A percentile compares a stretch with the other conserved stretches of the same genome.
phyloP scores from a whole-genome alignment of 2,329 filamentous ascomycete species.

The Rutstroemia sydowiana region DNA sequence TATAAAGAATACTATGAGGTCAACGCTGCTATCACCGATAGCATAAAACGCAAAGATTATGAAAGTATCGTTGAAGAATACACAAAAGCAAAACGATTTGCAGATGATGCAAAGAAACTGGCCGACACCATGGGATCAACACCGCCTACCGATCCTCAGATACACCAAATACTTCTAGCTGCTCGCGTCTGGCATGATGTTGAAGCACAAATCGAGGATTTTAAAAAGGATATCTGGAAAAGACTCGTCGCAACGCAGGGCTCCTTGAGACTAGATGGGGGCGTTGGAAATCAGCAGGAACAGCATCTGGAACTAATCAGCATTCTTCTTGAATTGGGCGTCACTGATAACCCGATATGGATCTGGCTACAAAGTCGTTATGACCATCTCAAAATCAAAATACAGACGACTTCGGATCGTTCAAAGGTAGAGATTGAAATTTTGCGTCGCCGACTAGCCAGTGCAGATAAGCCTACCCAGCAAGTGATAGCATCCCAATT shows the following conservation, averaged over 20 bases:
- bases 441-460: slow-evolving; percentile 71
- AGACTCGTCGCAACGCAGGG: slow-evolving; percentile 64
- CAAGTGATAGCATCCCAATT: slow-evolving; percentile 69
- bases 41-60: slow-evolving; percentile 86
- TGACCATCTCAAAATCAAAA: slow-evolving; percentile 81
- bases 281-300: slow-evolving; percentile 51
- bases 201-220: slow-evolving; percentile 73
- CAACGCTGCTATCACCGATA: slow-evolving; percentile 68
- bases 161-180: slow-evolving; percentile 80
- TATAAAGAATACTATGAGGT: slow-evolving; percentile 79
- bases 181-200: slow-evolving; percentile 95
- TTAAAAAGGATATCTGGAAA: slow-evolving; percentile 88
- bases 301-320: slow-evolving; percentile 86
- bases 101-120: slow-evolving; percentile 67
- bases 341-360: slow-evolving; percentile 95
- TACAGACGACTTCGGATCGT: slow-evolving; percentile 73
- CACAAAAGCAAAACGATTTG: slow-evolving; percentile 70
- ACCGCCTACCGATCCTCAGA: slow-evolving; percentile 66
- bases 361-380: slow-evolving; percentile 88
- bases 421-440: slow-evolving; percentile 90
- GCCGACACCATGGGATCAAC: slow-evolving; percentile 49
- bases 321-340: slow-evolving; percentile 83
- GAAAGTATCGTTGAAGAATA: slow-evolving; percentile 84
- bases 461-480: slow-evolving; percentile 61
- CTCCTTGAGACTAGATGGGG: slow-evolving; percentile 26